Percentiles rank a stretch among this genome's conserved stretches.
phyloP scores from a whole-genome alignment of 2,329 filamentous ascomycete genomes.

The Colletotrichum costaricense region DNA sequence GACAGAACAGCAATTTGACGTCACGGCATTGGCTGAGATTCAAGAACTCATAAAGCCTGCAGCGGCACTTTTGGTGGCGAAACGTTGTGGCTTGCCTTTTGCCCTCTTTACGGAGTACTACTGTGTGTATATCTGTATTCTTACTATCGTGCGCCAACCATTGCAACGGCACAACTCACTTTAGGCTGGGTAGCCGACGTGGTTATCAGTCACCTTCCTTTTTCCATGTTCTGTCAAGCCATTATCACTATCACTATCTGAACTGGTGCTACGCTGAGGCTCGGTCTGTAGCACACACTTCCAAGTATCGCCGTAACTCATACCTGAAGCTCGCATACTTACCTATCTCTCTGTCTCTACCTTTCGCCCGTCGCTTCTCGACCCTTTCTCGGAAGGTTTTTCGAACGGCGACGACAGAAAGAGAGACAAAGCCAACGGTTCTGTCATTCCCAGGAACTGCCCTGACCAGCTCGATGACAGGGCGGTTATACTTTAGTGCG shows the following conservation, averaged over 20 bases:
- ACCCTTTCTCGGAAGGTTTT: not conserved
- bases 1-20: conserved; percentile 24
- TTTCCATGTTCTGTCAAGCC: not conserved
- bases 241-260: not conserved
- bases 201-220: conserved; percentile 9
- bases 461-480: not conserved
- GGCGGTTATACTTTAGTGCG: not conserved
- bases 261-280: not conserved
- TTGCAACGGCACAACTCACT: not conserved
- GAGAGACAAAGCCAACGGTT: not conserved
- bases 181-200: not conserved
- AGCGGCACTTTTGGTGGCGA: not conserved
- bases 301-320: not conserved
- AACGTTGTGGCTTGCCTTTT: not conserved
- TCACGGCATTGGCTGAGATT: conserved; percentile 27
- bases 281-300: not conserved
- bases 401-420: not conserved
- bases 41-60: not conserved
- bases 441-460: not conserved
- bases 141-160: too few species aligned
- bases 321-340: not conserved
- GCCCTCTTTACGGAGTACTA: not conserved
- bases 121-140: too few species aligned
- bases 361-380: too few species aligned
- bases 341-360: not conserved